A percentile compares a stretch with the other conserved stretches of the same genome.
Evolutionary conservation across 164 flowering plant species (phyloP).

Genomic region (Berberis vulgaris): DNA sequence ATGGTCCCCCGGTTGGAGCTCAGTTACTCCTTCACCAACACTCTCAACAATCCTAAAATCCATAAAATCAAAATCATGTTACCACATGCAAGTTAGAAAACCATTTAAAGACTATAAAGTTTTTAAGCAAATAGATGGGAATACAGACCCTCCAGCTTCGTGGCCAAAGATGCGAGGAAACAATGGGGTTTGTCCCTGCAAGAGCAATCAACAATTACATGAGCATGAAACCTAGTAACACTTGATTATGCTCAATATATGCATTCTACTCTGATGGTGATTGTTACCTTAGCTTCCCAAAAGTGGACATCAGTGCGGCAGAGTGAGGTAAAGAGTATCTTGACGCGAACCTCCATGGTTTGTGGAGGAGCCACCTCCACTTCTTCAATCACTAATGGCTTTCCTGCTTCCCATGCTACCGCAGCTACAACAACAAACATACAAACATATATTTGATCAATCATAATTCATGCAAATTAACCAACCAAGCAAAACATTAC

Average conservation of each 20-base stretch:
- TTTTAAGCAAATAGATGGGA: neutral
- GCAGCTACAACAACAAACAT: slow-evolving; percentile 27
- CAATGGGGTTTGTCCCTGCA: slow-evolving; percentile 42
- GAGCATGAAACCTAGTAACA: neutral
- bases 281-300: slow-evolving; percentile 51
- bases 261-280: too few species aligned
- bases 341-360: slow-evolving; percentile 31
- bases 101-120: neutral
- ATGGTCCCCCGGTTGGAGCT: slow-evolving; percentile 2
- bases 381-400: slow-evolving; percentile 45
- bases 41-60: slow-evolving; percentile 1
- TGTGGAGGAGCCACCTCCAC: slow-evolving; percentile 50
- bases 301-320: slow-evolving; percentile 50
- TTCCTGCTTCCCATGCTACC: slow-evolving; percentile 54
- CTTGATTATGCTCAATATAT: too few species aligned
- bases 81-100: neutral
- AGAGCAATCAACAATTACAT: neutral
- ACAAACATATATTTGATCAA: too few species aligned
- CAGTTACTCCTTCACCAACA: neutral
- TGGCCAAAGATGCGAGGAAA: slow-evolving; percentile 54
- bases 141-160: slow-evolving; percentile 49
- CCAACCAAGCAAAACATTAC: neutral
- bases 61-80: neutral
- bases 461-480: neutral
- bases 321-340: slow-evolving; percentile 40